Conservation (phyloP, 768 basidiomycete species). For the Tulasnella sp. region DNA sequence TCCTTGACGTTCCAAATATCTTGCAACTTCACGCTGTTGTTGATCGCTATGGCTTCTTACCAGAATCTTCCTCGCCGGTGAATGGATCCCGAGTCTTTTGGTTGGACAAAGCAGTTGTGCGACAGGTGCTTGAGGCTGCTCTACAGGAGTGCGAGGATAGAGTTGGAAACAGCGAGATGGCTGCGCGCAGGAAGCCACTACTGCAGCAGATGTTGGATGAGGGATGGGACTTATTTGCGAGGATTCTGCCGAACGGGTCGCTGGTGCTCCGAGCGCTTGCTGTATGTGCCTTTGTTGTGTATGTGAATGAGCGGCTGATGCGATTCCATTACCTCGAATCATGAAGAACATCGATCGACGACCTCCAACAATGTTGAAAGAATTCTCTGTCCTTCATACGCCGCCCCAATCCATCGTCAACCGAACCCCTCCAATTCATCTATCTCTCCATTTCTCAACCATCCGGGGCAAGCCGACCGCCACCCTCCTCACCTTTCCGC, state of each 20-base stretch:
- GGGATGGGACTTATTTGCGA: slow-evolving; percentile 78
- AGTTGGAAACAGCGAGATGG: slow-evolving; percentile 47
- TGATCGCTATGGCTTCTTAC: slow-evolving; percentile 66
- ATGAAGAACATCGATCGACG: slow-evolving; percentile 82
- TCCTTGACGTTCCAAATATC: slow-evolving; percentile 80
- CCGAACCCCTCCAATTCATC: slow-evolving; percentile 39
- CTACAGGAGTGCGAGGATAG: not conserved
- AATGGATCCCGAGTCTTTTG: slow-evolving; percentile 61
- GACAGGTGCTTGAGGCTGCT: not conserved
- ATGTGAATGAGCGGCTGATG: slow-evolving; percentile 1
- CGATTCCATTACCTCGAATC: slow-evolving; percentile 20
- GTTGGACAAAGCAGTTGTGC: slow-evolving; percentile 54
- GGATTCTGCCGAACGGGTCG: slow-evolving; percentile 73
- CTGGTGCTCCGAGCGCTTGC: slow-evolving; percentile 71
- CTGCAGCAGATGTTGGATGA: slow-evolving; percentile 60
- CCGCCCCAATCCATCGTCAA: slow-evolving; percentile 20
- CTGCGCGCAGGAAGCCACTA: slow-evolving; percentile 47
- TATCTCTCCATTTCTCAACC: slow-evolving; percentile 55
- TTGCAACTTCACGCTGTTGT: slow-evolving; percentile 83
- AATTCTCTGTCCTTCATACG: slow-evolving; percentile 67
- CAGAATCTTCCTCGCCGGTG: not conserved
- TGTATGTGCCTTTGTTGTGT: slow-evolving; percentile 51
- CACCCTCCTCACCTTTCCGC: slow-evolving; percentile 66
- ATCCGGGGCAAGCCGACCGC: slow-evolving; percentile 54
- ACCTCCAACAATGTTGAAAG: slow-evolving; percentile 80